These are phyloP conservation scores for Mucor ambiguus DNA, from an alignment of 371 early-diverging fungal species.

Conservation along the genomic window DNA sequence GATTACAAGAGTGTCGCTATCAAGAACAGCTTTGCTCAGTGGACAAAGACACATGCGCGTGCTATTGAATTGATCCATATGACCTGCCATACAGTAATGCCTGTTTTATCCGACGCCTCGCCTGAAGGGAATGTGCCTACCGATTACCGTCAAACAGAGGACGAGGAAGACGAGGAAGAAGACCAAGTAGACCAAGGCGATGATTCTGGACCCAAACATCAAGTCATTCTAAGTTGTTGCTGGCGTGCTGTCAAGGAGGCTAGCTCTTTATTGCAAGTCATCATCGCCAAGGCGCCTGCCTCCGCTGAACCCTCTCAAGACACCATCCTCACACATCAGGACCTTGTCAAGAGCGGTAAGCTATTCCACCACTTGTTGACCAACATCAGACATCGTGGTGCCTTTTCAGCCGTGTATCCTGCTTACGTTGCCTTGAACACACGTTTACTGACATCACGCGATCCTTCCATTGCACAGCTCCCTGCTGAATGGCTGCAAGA, in stretches of 20 bases:
- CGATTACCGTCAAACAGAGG: slow-evolving; percentile 71
- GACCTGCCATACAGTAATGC: slow-evolving; percentile 65
- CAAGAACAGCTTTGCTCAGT: slow-evolving; percentile 35
- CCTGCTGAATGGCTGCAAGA: slow-evolving; percentile 69
- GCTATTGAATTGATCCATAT: slow-evolving; percentile 51
- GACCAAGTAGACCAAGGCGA: slow-evolving; percentile 33
- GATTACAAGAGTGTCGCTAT: slow-evolving; percentile 46
- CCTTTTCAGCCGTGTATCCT: slow-evolving; percentile 87
- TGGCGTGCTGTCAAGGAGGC: slow-evolving; percentile 94
- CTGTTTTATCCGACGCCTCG: slow-evolving; percentile 73
- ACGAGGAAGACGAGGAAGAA: slow-evolving; percentile 60
- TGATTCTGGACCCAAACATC: slow-evolving; percentile 68
- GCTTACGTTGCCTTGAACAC: slow-evolving; percentile 76
- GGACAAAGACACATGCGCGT: slow-evolving; percentile 49
- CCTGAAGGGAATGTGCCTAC: slow-evolving; percentile 86
- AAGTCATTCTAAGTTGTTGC: slow-evolving; percentile 87
- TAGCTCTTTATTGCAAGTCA: slow-evolving; percentile 47
- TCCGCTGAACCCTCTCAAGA: slow-evolving; percentile 2
- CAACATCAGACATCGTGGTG: slow-evolving; percentile 89
- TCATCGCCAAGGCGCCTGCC: slow-evolving; percentile 41
- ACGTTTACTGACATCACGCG: slow-evolving; percentile 60
- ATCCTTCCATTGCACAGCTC: slow-evolving; percentile 46
- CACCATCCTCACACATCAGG: slow-evolving; percentile 29
- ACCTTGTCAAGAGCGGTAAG: slow-evolving; percentile 58
- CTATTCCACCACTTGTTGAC: slow-evolving; percentile 65